Conservation (phyloP, 225 moss, liverwort and hornwort species). For the Pseudoscleropodium purum region DNA sequence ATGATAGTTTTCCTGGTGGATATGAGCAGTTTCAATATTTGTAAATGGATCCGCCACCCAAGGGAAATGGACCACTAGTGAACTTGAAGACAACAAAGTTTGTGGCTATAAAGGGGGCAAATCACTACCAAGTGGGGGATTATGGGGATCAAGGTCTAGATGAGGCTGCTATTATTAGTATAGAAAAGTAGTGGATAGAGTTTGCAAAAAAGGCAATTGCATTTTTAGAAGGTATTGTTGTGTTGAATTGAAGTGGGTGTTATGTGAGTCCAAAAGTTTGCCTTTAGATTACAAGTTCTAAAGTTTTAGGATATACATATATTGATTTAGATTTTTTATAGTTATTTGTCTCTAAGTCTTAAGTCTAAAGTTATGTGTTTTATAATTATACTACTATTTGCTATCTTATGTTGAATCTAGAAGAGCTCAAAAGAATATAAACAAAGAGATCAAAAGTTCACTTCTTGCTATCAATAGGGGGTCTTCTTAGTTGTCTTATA, state of each 20-base stretch:
- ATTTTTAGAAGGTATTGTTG: not conserved
- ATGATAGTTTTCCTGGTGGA: not conserved
- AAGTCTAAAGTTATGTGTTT: too few species aligned
- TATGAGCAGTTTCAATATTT: not conserved
- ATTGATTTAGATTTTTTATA: not conserved
- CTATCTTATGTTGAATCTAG: not conserved
- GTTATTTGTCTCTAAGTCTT: not conserved
- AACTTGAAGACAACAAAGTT: slow-evolving; percentile 13
- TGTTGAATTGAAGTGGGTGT: not conserved
- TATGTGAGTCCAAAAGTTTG: too few species aligned
- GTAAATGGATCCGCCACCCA: not conserved
- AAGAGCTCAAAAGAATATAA: not conserved
- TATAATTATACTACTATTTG: not conserved
- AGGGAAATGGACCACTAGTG: not conserved
- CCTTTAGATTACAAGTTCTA: too few species aligned
- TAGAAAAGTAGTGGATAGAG: slow-evolving; percentile 10
- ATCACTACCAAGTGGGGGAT: slow-evolving; percentile 44
- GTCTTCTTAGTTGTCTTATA: not conserved
- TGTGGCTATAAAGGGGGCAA: not conserved
- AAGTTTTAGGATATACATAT: not conserved
- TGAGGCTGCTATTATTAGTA: slow-evolving; percentile 23
- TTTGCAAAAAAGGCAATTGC: not conserved
- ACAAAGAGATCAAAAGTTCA: not conserved
- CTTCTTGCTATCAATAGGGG: too few species aligned
- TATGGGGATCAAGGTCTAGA: slow-evolving; percentile 26